Evolutionary conservation across 305 asterid species (phyloP), one percentile per base, ranked within the genome.

Genomic region (Fraxinus dipetala): DNA sequence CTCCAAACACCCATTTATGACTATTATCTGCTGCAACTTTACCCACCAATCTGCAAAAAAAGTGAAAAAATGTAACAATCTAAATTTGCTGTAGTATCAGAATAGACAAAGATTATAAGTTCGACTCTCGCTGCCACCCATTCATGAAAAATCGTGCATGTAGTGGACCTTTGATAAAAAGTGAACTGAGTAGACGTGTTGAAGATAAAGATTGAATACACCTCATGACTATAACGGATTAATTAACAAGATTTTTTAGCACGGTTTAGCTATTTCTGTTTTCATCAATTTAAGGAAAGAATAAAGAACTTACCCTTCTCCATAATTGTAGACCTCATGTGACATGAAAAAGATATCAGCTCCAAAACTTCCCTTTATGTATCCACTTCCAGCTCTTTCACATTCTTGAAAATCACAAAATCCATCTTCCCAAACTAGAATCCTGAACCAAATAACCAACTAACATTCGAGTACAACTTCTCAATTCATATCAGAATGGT

Each of bases 381-480:
- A 85, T 75, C 88, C 91, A 83, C 85, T 89, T 36, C 89, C 93
- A 48, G 87, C 86, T 83, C 89, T 79, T 87, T 90, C 94, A 35
- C 98, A 92, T 85, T 90, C 94, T 30, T 20, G 82, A 51, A 92
- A 88, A 85, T 93, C 97, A 82, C 93, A 93, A 82, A 85, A 93
- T 18, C 95, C 97, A 82, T 93, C 98, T 88, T 92, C 98, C 97
- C 97, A 93, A 5, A 93, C 98, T 79, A 93, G 93, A 80, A 92
- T 93, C 98, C 97, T 93, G 91, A 83, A 83, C 82, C 81, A 48
- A 75, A 79, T 51, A 4, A 1, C 14, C 51, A 40, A 8, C 14
- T 1, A 18, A 22, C 59, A 34, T 51, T 40, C 18, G 59, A 48
- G 54, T 24, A 43, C 56, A n/a, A 18, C 11, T 4, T 67, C 31